Evolutionary conservation across 768 basidiomycete genomes (phyloP), one percentile per base, ranked within the genome.

Genomic region (Psilocybe cubensis): DNA sequence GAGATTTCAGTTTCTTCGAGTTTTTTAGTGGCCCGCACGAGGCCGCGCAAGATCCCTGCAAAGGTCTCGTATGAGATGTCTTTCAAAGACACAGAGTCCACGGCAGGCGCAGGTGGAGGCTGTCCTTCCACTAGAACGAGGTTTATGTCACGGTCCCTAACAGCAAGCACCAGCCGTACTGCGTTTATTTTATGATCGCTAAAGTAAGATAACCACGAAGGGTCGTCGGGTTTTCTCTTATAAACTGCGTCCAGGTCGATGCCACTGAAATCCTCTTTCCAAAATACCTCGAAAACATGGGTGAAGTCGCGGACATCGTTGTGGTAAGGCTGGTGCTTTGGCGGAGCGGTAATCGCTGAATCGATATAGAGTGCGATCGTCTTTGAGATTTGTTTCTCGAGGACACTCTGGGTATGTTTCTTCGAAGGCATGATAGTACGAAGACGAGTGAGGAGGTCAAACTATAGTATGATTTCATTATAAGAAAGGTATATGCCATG

Each of bases 331-430:
- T 50, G 46, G 21, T 56, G 55, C 20, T 21, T 10, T 4, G 54
- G 43, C 23, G 43, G 31, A n/a, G 45, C 40, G 14, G 55, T 47
- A 28, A 56, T 60, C n/a, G 50, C 54, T 18, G 35, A 38, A 27
- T 56, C 59, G 43, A 52, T 56, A 51, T 56, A 53, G 25, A 46
- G 35, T 12, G 49, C 43, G 11, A 48, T 44, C 28, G 27, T 24
- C 24, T 43, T 49, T 9, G 47, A 5, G 40, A 52, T 31, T n/a
- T 29, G 46, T 27, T 10, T 28, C 25, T 29, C 51, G 40, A 28
- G 27, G 51, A 38, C 12, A 28, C 7, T 25, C n/a, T 21, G 21
- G 21, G 20, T 28, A 25, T 35, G n/a, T n/a, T n/a, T 25, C 3
- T 5, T 25, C 7, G 33, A 40, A 20, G 20, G 21, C 7, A 21